Evolutionary conservation across 306 rosid genomes (phyloP).

Genomic region (Geum urbanum): DNA sequence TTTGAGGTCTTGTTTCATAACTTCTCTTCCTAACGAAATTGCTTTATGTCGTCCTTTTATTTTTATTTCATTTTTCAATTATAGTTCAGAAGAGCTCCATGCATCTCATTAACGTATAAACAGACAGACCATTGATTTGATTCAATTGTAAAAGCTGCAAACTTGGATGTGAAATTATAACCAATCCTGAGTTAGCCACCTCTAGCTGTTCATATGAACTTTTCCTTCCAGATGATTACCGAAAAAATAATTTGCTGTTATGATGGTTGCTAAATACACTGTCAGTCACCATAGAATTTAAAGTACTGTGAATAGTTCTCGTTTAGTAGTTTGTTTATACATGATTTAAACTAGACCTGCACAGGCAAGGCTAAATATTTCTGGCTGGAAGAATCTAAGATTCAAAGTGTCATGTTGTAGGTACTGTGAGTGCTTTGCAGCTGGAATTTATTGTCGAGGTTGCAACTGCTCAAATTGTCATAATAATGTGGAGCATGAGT

Average conservation of each 20-base stretch:
- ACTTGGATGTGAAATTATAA: no score
- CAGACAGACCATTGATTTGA: no score
- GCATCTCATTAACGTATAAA: no score
- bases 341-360: neutral
- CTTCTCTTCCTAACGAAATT: no score
- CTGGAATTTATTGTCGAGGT: conserved; percentile 73
- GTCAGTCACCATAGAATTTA: neutral
- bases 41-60: no score
- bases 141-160: no score
- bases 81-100: no score
- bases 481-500: conserved; percentile 65
- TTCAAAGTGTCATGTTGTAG: conserved; percentile 36
- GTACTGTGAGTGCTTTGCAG: conserved; percentile 84
- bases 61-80: no score
- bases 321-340: neutral
- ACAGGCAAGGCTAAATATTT: conserved; percentile 19
- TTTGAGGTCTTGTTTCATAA: neutral
- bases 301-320: neutral
- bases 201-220: neutral
- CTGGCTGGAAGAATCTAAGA: conserved; percentile 11
- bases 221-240: neutral
- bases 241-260: neutral
- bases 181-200: no score
- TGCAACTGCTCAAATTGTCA: conserved; percentile 71
- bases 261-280: neutral